Evolutionary conservation across 2,329 filamentous ascomycete genomes (phyloP).

Genomic region (Calonectria pteridis): DNA sequence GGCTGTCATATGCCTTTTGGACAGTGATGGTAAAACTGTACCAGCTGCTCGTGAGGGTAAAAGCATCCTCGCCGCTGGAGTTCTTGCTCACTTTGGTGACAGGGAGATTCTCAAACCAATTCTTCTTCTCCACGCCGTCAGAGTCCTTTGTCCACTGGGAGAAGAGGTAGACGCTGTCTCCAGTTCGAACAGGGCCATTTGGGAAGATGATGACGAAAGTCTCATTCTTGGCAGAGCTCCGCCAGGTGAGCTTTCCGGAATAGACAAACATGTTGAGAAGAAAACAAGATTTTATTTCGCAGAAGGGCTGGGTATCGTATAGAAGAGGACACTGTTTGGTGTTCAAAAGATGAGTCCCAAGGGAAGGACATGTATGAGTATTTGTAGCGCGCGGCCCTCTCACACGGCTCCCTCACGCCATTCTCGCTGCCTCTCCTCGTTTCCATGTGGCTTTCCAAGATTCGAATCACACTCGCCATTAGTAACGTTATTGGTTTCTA

Average conservation of each 20-base stretch:
- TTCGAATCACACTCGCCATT: neutral
- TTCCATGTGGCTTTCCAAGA: neutral
- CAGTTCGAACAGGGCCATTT: slow-evolving; percentile 31
- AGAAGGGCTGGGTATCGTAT: neutral
- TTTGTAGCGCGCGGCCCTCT: neutral
- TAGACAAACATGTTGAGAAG: slow-evolving; percentile 36
- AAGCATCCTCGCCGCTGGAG: slow-evolving; percentile 3
- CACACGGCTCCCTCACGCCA: neutral
- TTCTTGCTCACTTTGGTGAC: slow-evolving; percentile 20
- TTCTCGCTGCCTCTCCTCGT: neutral
- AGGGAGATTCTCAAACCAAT: slow-evolving; percentile 29
- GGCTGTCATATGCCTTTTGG: slow-evolving; percentile 20
- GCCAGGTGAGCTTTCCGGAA: slow-evolving; percentile 35
- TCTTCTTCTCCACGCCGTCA: slow-evolving; percentile 29
- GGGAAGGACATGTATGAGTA: neutral
- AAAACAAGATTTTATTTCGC: neutral
- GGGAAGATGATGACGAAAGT: slow-evolving; percentile 34
- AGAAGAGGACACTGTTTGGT: neutral
- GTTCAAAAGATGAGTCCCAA: neutral
- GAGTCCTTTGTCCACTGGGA: slow-evolving; percentile 34
- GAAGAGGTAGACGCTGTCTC: slow-evolving; percentile 37
- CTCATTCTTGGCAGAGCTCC: slow-evolving; percentile 29
- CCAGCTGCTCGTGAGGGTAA: slow-evolving; percentile 17
- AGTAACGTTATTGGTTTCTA: neutral
- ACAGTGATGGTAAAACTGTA: slow-evolving; percentile 31